Base-by-base conservation (phyloP, 345 rosid genomes). In the Laguncularia racemosa region DNA sequence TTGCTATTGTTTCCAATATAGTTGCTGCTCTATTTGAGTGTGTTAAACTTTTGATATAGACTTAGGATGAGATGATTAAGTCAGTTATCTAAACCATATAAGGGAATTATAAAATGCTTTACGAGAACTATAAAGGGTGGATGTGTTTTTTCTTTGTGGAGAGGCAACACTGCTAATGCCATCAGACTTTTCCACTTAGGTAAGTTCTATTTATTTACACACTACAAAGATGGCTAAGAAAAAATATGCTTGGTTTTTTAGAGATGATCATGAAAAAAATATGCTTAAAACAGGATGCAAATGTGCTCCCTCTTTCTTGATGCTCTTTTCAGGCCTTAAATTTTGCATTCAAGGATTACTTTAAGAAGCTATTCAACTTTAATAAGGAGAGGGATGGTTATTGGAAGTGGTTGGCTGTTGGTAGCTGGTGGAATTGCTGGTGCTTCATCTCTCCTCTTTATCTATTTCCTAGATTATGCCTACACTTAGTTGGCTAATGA, bases 111-210 rank as follows among this genome's bases (percentile, higher is more conserved):
- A 28, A 76, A 81, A 50, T 81, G 84, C 70, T 81, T 82, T 70
- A 73, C 62, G 0, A 69, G 82, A 55, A 79, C 84, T 4, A 70
- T 79, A 2, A 79, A 74, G 70, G 80, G 72, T 16, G 87, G 79
- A 70, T 82, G 87, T 48, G 49, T 72, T 6, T 3, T 82, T 46
- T 4, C 87, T 67, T 73, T 82, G 44, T 82, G 88, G 88, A 76
- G 88, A 76, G 77, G 88, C 63, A 82, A 82, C 67, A 66, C 81
- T 14, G 88, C 76, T 23, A 82, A 82, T 70, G 88, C 79, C 52
- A 75, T 82, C 61, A 75, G 86, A 81, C 64, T 81, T 81, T 52
- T 81, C 86, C 8, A 81, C 86, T 45, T 83, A 78, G 82, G 85
- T 75, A 26, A 2, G 28, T 6, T 6, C 6, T 6, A 26, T 26